Conservation (phyloP, 208 protist genomes). For the Hexamita inflata region DNA sequence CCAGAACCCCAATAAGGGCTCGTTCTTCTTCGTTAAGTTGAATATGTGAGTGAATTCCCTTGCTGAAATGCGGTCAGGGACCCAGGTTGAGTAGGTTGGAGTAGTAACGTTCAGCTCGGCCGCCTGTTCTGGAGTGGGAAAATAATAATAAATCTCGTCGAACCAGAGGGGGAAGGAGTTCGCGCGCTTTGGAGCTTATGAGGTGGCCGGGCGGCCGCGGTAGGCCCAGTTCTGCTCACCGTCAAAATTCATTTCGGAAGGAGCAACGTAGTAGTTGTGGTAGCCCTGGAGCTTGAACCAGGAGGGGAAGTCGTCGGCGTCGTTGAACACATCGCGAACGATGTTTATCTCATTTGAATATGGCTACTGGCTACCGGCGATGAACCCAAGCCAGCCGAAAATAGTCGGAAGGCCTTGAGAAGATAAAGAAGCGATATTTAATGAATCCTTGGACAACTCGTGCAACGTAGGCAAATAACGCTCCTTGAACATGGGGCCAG, state of each 20-base stretch:
- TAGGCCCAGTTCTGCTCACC: neutral
- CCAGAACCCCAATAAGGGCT: too few relatives aligned
- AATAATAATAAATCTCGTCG: too few relatives aligned
- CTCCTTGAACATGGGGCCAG: neutral
- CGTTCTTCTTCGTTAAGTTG: too few relatives aligned
- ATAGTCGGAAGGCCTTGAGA: neutral
- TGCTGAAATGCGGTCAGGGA: too few relatives aligned
- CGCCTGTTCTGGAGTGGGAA: too few relatives aligned
- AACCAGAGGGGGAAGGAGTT: too few relatives aligned
- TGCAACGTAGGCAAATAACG: neutral
- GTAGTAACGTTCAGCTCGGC: too few relatives aligned
- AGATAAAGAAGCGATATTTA: neutral
- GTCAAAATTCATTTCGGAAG: neutral
- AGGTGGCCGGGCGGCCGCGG: too few relatives aligned
- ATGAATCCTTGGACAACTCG: neutral
- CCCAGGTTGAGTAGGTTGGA: too few relatives aligned
- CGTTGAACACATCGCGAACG: neutral
- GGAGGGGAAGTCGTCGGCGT: neutral
- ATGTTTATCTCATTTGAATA: conserved; percentile 1
- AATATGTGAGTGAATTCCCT: too few relatives aligned
- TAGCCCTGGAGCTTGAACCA: neutral
- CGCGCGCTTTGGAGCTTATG: too few relatives aligned
- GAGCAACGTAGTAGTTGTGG: neutral
- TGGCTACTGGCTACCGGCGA: neutral
- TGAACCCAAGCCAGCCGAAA: neutral